Conservation (phyloP, 495 filamentous ascomycete genomes). For the Penicillium odoratum region DNA sequence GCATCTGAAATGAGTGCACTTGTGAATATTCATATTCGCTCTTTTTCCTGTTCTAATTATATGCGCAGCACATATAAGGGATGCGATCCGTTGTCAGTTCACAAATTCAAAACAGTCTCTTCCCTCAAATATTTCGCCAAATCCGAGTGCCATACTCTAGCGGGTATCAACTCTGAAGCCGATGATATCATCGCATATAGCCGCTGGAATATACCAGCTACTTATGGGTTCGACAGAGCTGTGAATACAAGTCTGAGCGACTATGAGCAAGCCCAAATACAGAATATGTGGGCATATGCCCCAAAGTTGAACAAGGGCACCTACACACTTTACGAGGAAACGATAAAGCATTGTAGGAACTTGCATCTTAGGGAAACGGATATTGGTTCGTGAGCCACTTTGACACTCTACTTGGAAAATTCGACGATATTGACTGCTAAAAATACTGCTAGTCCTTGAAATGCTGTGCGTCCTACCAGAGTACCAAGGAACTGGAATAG, state of each 20-base stretch:
- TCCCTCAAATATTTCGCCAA: conserved; percentile 6
- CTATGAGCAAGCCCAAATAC: conserved; percentile 4
- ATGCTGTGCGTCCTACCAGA: conserved; percentile 37
- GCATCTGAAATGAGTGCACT: conserved; percentile 5
- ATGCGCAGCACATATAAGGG: conserved; percentile 11
- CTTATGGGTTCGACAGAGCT: conserved; percentile 8
- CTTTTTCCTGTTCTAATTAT: conserved; percentile 8
- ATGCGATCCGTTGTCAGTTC: conserved; percentile 10
- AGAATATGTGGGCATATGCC: conserved; percentile 9
- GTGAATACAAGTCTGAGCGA: conserved; percentile 7
- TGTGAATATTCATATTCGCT: conserved; percentile 6
- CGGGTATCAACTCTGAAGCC: conserved; percentile 5
- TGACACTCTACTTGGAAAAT: neutral
- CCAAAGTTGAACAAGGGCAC: conserved; percentile 6
- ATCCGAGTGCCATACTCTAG: conserved; percentile 10
- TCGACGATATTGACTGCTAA: conserved; percentile 13
- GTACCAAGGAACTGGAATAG: conserved; percentile 52
- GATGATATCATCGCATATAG: conserved; percentile 2
- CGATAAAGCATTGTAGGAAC: conserved; percentile 10
- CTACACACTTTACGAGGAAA: conserved; percentile 8
- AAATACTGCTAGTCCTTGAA: conserved; percentile 24
- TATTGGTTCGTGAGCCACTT: neutral
- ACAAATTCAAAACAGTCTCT: conserved; percentile 10
- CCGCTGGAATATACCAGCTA: conserved; percentile 7
- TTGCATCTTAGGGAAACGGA: conserved; percentile 1